A percentile compares a stretch with the other conserved stretches of the same genome.
Evolutionary conservation across 2,329 filamentous ascomycete genomes (phyloP).

Genomic region (Aspergillus fischeri): DNA sequence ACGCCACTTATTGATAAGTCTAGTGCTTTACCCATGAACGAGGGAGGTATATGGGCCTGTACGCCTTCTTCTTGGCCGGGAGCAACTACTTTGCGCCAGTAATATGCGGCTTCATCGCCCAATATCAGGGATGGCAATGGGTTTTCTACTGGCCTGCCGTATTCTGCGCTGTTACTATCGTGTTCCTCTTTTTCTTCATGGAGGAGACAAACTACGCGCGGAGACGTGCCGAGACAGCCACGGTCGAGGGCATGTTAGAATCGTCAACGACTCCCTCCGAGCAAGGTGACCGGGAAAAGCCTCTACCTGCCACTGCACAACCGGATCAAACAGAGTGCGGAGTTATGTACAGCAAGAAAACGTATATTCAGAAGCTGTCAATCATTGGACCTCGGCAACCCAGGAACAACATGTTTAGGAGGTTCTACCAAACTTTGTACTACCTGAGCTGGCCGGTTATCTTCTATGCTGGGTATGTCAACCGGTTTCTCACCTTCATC

Average conservation of each 20-base stretch:
- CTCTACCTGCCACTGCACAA: neutral
- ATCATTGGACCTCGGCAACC: constrained; percentile 24
- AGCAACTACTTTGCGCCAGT: constrained; percentile 45
- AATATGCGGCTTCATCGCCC: constrained; percentile 45
- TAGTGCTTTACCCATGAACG: constrained; percentile 43
- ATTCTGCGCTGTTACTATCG: constrained; percentile 42
- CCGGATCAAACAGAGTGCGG: constrained; percentile 13
- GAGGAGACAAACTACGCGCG: constrained; percentile 53
- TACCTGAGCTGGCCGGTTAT: constrained; percentile 37
- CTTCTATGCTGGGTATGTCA: constrained; percentile 33
- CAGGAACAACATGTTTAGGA: constrained; percentile 31
- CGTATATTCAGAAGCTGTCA: constrained; percentile 31
- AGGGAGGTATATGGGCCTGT: constrained; percentile 39
- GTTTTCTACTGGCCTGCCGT: constrained; percentile 51
- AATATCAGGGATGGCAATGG: constrained; percentile 47
- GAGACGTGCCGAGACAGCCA: constrained; percentile 10
- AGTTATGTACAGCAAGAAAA: constrained; percentile 25
- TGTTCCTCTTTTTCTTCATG: constrained; percentile 53
- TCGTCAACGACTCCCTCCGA: constrained; percentile 9
- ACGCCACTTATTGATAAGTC: neutral
- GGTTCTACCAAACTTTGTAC: constrained; percentile 30
- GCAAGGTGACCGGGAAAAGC: constrained; percentile 19
- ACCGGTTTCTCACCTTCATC: neutral
- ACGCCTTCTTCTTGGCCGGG: constrained; percentile 38
- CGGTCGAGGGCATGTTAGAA: neutral